Conservation (phyloP, 225 moss, liverwort and hornwort species). For the Asterella californica region DNA sequence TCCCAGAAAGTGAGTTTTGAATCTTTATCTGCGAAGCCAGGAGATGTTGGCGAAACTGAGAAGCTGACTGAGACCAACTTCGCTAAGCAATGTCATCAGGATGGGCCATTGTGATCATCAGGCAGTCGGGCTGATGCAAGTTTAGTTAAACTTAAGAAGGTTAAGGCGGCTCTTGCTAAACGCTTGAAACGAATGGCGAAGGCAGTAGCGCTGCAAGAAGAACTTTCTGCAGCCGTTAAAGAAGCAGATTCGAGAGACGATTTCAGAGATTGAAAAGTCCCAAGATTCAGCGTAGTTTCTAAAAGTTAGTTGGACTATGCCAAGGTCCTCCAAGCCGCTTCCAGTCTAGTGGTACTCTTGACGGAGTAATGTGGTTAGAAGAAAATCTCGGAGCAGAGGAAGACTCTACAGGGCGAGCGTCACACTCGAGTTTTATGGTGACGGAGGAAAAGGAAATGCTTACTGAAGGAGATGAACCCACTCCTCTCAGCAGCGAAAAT, state of each 20-base stretch:
- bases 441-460: slow-evolving; percentile 1
- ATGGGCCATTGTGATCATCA: slow-evolving; percentile 4
- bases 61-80: neutral
- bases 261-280: slow-evolving; percentile 11
- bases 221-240: slow-evolving; percentile 8
- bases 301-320: slow-evolving; percentile 8
- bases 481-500: neutral
- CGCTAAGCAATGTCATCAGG: slow-evolving; percentile 17
- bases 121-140: slow-evolving; percentile 12
- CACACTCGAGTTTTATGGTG: neutral
- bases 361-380: neutral
- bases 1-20: neutral
- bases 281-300: slow-evolving; percentile 8
- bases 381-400: slow-evolving; percentile 4
- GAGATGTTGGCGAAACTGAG: neutral
- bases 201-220: slow-evolving; percentile 5
- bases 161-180: slow-evolving; percentile 17
- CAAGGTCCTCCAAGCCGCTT: neutral
- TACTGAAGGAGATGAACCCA: neutral
- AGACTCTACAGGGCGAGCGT: neutral
- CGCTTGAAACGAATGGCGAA: slow-evolving; percentile 19
- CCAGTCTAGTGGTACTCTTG: too few relatives aligned
- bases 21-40: neutral
- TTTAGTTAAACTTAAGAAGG: slow-evolving; percentile 18
- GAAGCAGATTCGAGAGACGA: slow-evolving; percentile 1